These are phyloP conservation scores for Gaertneriomyces sp. DNA, from an alignment of 192 early-diverging fungal species.

Conservation along the genomic window DNA sequence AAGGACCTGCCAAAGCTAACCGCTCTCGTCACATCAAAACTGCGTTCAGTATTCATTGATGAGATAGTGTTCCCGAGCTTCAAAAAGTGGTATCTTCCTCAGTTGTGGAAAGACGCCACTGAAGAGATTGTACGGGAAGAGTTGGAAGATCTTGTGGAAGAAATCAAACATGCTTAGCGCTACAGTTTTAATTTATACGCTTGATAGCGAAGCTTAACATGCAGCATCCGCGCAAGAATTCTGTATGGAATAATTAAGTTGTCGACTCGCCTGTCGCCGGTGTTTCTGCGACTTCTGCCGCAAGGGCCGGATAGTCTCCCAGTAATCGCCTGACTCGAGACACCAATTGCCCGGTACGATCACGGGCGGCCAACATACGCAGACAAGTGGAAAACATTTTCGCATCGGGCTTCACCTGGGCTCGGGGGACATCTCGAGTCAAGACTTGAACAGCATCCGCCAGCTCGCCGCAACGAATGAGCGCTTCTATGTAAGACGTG, in stretches of 20 bases:
- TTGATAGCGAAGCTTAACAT: too few species aligned
- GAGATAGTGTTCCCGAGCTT: slow-evolving; percentile 73
- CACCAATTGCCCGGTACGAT: not conserved
- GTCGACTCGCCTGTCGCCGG: too few species aligned
- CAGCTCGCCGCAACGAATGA: slow-evolving; percentile 5
- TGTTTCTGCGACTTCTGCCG: too few species aligned
- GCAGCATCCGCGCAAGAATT: too few species aligned
- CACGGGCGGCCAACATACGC: not conserved
- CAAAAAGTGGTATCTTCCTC: slow-evolving; percentile 36
- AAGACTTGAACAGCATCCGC: slow-evolving; percentile 4
- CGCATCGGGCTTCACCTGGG: not conserved
- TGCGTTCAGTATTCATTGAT: slow-evolving; percentile 67
- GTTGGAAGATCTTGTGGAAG: slow-evolving; percentile 31
- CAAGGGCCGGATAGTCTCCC: too few species aligned
- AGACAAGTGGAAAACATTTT: slow-evolving; percentile 17
- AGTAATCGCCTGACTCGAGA: too few species aligned
- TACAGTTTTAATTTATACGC: not conserved
- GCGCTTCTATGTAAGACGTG: slow-evolving; percentile 19
- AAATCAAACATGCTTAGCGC: slow-evolving; percentile 29
- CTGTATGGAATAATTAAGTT: too few species aligned
- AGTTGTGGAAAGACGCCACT: slow-evolving; percentile 23
- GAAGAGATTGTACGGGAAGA: slow-evolving; percentile 26
- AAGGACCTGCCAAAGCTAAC: slow-evolving; percentile 94
- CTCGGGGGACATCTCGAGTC: slow-evolving; percentile 4
- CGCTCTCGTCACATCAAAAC: slow-evolving; percentile 70